Percentiles rank a stretch among this genome's conserved stretches.
phyloP scores from a whole-genome alignment of 1,284 basidiomycete genomes.

The Cutaneotrichosporon cavernicola region DNA sequence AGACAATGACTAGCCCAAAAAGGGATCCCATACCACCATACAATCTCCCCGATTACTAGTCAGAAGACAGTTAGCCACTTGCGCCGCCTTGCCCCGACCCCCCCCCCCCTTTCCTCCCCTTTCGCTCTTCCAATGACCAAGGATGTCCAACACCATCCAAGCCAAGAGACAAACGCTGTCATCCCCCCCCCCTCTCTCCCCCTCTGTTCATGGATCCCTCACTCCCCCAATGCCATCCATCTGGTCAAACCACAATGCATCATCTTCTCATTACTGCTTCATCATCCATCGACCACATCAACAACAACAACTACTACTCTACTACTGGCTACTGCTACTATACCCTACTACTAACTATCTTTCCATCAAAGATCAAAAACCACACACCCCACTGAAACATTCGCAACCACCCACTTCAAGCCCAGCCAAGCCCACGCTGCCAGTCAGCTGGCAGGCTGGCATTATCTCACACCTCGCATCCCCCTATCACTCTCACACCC shows the following conservation, averaged over 20 bases:
- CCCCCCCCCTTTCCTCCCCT: neutral
- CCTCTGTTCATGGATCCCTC: too few species aligned
- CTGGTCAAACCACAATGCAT: neutral
- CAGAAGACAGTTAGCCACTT: neutral
- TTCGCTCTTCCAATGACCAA: slow-evolving; percentile 1
- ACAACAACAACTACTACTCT: neutral
- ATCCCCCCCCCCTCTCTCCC: neutral
- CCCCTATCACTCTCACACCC: neutral
- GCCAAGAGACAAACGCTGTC: neutral
- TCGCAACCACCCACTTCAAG: neutral
- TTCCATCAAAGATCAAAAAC: neutral
- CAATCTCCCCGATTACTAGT: neutral
- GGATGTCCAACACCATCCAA: neutral
- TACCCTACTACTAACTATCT: neutral
- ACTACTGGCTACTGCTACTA: neutral
- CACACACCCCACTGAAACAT: neutral
- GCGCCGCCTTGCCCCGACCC: neutral
- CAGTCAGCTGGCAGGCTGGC: slow-evolving; percentile 1
- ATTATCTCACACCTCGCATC: neutral
- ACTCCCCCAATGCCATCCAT: neutral
- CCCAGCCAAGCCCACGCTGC: neutral
- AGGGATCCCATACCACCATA: neutral
- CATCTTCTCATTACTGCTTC: neutral
- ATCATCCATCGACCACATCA: neutral
- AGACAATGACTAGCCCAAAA: neutral